Conservation (phyloP, 306 rosid genomes). For the Carpinus viminea region DNA sequence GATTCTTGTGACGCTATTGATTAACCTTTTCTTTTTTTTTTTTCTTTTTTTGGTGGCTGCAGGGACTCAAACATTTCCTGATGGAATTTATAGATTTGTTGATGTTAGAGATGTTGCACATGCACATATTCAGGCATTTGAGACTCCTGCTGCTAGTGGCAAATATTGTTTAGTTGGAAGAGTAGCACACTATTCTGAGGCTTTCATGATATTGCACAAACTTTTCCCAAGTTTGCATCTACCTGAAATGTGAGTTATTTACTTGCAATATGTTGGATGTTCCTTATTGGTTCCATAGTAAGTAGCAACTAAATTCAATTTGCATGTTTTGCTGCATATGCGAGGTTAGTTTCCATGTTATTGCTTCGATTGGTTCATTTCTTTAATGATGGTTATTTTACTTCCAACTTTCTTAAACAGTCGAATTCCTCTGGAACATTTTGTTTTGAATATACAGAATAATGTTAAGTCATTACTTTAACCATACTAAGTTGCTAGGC, state of each 20-base stretch:
- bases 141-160: slow-evolving; percentile 75
- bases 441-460: too few species aligned
- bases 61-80: slow-evolving; percentile 59
- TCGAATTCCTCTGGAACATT: too few species aligned
- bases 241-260: slow-evolving; percentile 53
- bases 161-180: slow-evolving; percentile 59
- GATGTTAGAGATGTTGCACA: slow-evolving; percentile 78
- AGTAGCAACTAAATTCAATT: background rate
- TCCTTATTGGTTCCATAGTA: background rate
- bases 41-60: background rate
- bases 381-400: background rate
- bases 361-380: background rate
- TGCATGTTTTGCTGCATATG: background rate
- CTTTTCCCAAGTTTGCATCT: slow-evolving; percentile 60
- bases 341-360: background rate
- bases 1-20: background rate
- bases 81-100: slow-evolving; percentile 52
- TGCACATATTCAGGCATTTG: slow-evolving; percentile 79
- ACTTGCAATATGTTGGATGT: background rate
- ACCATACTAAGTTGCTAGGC: background rate
- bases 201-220: slow-evolving; percentile 44
- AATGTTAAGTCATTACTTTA: too few species aligned
- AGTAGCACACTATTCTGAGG: slow-evolving; percentile 55
- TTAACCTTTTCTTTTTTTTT: background rate
- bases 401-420: too few species aligned